These are phyloP conservation scores for Phytophthora pseudosyringae DNA, from an alignment of 352 stramenopile species.

Conservation along the genomic window DNA sequence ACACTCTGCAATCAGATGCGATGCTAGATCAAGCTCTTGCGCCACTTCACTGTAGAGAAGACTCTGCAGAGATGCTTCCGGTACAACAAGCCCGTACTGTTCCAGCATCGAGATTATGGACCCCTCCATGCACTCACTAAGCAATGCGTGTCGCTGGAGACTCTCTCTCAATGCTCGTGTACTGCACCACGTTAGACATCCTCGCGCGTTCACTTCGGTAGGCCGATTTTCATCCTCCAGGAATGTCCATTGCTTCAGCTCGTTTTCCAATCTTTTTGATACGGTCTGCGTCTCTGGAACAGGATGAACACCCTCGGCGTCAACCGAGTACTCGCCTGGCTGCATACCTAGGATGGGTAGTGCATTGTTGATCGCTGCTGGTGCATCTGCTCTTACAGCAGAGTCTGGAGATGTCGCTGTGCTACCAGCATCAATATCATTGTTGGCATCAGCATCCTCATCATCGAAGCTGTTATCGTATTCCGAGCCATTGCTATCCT, in stretches of 20 bases:
- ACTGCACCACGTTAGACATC: conserved; percentile 31
- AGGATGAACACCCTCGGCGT: conserved; percentile 3
- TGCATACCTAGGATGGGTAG: conserved; percentile 4
- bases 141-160: conserved; percentile 22
- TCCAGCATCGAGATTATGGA: conserved; percentile 44
- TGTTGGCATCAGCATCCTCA: conserved; percentile 33
- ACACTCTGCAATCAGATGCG: conserved; percentile 29
- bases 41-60: conserved; percentile 35
- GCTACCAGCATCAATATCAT: conserved; percentile 1
- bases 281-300: conserved; percentile 14
- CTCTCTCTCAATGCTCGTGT: conserved; percentile 13
- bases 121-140: conserved; percentile 26
- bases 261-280: conserved; percentile 30
- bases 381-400: neutral
- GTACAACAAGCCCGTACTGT: conserved; percentile 35
- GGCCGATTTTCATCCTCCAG: conserved; percentile 30
- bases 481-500: conserved; percentile 28
- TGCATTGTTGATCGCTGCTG: neutral
- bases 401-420: neutral
- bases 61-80: conserved; percentile 23
- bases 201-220: conserved; percentile 20
- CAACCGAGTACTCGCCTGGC: neutral
- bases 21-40: conserved; percentile 29
- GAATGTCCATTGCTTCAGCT: conserved; percentile 38
- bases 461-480: conserved; percentile 70